phyloP scores from a whole-genome alignment of 768 basidiomycete species.

The Termitomyces sp. region DNA sequence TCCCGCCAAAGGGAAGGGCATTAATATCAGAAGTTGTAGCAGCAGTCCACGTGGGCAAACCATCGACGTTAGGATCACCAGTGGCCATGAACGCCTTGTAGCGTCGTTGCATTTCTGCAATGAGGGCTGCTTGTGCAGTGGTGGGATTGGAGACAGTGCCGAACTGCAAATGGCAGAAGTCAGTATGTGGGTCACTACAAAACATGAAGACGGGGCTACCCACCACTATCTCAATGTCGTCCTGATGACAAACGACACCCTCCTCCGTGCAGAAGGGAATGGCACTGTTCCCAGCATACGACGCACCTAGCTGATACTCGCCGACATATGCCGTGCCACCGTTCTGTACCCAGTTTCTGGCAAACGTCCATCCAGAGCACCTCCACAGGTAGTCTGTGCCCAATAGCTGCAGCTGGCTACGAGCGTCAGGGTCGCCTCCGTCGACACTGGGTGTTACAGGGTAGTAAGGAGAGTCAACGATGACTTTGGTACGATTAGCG shows the following conservation, averaged over 20 bases:
- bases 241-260: conserved; percentile 70
- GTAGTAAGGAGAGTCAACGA: conserved; percentile 47
- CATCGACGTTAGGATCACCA: conserved; percentile 55
- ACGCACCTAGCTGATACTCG: conserved; percentile 56
- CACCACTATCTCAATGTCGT: conserved; percentile 77
- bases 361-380: conserved; percentile 68
- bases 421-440: conserved; percentile 37
- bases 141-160: conserved; percentile 56
- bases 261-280: conserved; percentile 49
- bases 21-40: conserved; percentile 48
- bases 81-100: conserved; percentile 61
- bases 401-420: conserved; percentile 48
- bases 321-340: conserved; percentile 70
- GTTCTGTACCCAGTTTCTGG: conserved; percentile 56
- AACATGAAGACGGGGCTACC: conserved; percentile 19
- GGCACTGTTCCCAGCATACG: conserved; percentile 62
- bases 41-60: conserved; percentile 46
- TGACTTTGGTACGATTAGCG: conserved; percentile 29
- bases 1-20: conserved; percentile 56
- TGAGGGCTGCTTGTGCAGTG: conserved; percentile 50
- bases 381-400: conserved; percentile 70
- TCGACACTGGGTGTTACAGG: conserved; percentile 20
- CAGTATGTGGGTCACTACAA: background rate
- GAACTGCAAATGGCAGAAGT: conserved; percentile 23
- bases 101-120: conserved; percentile 60